Evolutionary conservation across 345 rosid species (phyloP).

Genomic region (Gossypium ekmanianum): DNA sequence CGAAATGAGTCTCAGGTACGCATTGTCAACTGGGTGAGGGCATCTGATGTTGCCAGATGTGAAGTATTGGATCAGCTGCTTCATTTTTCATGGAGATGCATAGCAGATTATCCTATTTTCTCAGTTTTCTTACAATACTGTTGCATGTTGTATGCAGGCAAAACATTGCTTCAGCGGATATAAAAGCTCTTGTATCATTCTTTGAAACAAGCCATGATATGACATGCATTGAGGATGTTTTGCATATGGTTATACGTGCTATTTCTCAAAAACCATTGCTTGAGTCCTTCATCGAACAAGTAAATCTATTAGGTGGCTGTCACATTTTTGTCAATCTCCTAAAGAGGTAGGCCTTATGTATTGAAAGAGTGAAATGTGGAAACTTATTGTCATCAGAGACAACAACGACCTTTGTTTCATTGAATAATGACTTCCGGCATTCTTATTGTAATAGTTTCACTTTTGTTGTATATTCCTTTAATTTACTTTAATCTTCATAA

Average conservation of each 20-base stretch:
- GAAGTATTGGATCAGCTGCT: neutral
- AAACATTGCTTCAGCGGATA: slow-evolving; percentile 57
- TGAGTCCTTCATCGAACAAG: slow-evolving; percentile 80
- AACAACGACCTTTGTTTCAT: neutral
- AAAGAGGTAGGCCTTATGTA: slow-evolving; percentile 49
- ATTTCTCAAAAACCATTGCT: slow-evolving; percentile 69
- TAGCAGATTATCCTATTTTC: slow-evolving; percentile 16
- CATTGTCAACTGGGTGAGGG: neutral
- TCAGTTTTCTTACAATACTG: slow-evolving; percentile 13
- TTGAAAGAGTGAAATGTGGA: neutral
- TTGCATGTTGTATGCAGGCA: slow-evolving; percentile 51
- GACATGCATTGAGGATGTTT: slow-evolving; percentile 86
- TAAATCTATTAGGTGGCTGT: slow-evolving; percentile 76
- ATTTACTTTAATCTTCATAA: neutral
- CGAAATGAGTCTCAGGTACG: slow-evolving; percentile 94
- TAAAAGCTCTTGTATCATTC: slow-evolving; percentile 70
- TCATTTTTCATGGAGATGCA: neutral
- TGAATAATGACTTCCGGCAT: neutral
- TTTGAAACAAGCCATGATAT: slow-evolving; percentile 89
- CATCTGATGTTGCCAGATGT: neutral
- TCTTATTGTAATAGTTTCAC: neutral
- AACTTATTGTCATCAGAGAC: neutral
- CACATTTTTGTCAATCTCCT: slow-evolving; percentile 89
- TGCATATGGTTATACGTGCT: slow-evolving; percentile 90
- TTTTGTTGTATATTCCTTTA: neutral